Percentiles rank a stretch among this genome's conserved stretches.
phyloP scores from a whole-genome alignment of 768 basidiomycete species.

The Naganishia friedmannii region DNA sequence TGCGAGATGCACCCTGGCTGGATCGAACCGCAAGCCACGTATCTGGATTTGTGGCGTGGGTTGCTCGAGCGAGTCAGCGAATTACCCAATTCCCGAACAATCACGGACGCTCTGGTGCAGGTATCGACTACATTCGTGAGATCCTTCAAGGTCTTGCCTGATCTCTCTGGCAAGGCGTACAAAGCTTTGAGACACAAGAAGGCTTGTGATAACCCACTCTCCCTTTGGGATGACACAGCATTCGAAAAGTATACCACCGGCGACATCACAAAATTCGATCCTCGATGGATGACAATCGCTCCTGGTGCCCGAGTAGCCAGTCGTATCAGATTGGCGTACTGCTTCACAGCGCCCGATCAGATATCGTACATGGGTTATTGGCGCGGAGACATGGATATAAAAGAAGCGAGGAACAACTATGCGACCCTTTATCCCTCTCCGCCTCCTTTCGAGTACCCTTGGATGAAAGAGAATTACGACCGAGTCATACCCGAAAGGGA shows the following conservation, averaged over 20 bases:
- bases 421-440: neutral
- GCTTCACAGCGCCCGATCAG: neutral
- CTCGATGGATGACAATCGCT: neutral
- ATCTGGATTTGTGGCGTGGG: neutral
- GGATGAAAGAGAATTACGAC: too few relatives aligned
- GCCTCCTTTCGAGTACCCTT: neutral
- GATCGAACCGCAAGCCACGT: neutral
- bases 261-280: neutral
- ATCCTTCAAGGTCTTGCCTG: neutral
- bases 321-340: neutral
- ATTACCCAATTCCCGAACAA: neutral
- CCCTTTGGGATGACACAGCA: neutral
- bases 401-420: neutral
- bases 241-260: neutral
- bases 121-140: neutral
- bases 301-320: neutral
- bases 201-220: neutral
- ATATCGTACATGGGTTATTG: neutral
- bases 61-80: neutral
- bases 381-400: neutral
- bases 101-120: neutral
- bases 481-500: too few relatives aligned
- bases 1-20: neutral
- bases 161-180: neutral
- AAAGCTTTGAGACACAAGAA: neutral